Evolutionary conservation across 192 early-diverging fungal species (phyloP), one percentile per base, ranked within the genome.

Genomic region (Mortierella alpina): DNA sequence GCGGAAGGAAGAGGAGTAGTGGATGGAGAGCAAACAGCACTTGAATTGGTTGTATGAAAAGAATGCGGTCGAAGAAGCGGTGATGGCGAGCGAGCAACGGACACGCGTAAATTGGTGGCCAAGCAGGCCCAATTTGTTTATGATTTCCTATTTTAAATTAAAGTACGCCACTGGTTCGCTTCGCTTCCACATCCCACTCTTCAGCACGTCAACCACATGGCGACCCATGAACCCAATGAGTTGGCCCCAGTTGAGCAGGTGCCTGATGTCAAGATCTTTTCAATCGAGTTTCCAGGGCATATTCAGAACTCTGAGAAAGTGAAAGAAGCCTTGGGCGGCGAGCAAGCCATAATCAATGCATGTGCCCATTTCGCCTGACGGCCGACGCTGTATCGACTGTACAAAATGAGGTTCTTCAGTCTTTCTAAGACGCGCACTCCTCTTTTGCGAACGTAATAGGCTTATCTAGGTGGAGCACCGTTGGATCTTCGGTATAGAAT

Each of bases 71-170:
- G 12, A 14, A 4, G 45, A 44, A 48, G n/a, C 14, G n/a, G n/a
- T 59, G 56, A 50, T 51, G 61, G 61, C 54, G 51, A 66, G 42
- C 7, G 8, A 5, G 7, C n/a, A 45, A 6, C 14, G 55, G 2
- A 11, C 31, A 63, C 58, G 59, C 69, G 59, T 50, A 79, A 72
- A 72, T 72, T 79, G 76, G 76, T 79, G 76, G 76, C 76, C 40
- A 72, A 72, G 46, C 31, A 56, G 7, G 13, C 6, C 6, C 42
- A 15, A 20, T 63, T 31, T 52, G 42, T 70, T 63, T 73, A 66
- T 73, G 48, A 46, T 1, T 13, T 17, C n/a, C n/a, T n/a, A n/a
- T n/a, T 18, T 18, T 56, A 47, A 56, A 41, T 67, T 39, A 67
- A 67, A 53, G 7, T 3, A 18, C 18, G 55, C 48, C 52, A 17